phyloP scores from a whole-genome alignment of 2,329 filamentous ascomycete species.

The Aspergillus carbonarius region DNA sequence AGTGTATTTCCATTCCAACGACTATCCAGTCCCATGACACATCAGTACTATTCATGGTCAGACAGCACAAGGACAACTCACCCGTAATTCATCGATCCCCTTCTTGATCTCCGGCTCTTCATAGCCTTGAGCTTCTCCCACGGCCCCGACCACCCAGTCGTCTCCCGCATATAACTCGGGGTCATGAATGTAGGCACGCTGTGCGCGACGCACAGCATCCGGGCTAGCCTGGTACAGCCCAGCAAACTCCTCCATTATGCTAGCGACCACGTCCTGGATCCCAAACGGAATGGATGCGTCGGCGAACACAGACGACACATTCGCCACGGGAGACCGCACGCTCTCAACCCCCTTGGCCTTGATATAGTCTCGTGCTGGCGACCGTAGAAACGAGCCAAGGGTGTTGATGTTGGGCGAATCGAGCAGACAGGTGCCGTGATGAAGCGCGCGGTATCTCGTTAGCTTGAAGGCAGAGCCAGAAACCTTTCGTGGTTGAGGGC shows the following conservation, averaged over 20 bases:
- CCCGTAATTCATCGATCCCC: conserved; percentile 59
- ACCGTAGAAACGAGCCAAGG: conserved; percentile 70
- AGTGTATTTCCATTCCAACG: conserved; percentile 68
- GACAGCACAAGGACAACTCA: conserved; percentile 33
- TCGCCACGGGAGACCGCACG: conserved; percentile 79
- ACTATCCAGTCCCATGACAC: conserved; percentile 27
- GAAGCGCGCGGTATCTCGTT: conserved; percentile 74
- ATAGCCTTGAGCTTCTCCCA: conserved; percentile 53
- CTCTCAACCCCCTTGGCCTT: conserved; percentile 85
- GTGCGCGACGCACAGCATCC: conserved; percentile 35
- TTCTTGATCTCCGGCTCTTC: conserved; percentile 56
- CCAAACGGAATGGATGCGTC: conserved; percentile 49
- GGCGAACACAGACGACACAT: conserved; percentile 62
- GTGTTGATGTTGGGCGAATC: conserved; percentile 69
- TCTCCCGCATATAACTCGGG: conserved; percentile 35
- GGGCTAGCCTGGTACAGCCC: conserved; percentile 59
- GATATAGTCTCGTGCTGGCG: conserved; percentile 75
- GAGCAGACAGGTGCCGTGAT: conserved; percentile 90
- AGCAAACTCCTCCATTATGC: conserved; percentile 65
- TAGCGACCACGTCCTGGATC: conserved; percentile 48
- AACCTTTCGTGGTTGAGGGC: conserved; percentile 64
- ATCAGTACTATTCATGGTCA: background rate
- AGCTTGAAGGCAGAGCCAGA: conserved; percentile 96
- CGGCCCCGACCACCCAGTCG: conserved; percentile 41
- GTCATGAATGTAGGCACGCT: conserved; percentile 34